Conservation (phyloP, 768 basidiomycete genomes). For the Russula sp. region DNA sequence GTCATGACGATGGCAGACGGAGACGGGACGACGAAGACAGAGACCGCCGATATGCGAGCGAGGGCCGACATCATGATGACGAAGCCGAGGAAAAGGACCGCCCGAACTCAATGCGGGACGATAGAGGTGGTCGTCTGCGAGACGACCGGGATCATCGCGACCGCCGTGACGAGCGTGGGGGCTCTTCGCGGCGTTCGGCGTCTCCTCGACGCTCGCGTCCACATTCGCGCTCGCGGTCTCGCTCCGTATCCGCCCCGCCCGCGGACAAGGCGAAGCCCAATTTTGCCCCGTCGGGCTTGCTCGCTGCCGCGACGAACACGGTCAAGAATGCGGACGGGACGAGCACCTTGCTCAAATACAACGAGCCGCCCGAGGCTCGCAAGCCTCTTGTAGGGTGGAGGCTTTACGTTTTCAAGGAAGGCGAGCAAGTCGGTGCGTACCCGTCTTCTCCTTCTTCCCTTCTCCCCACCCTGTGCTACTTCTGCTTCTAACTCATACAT, state of each 20-base stretch:
- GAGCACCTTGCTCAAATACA: constrained; percentile 86
- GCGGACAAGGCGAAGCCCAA: constrained; percentile 78
- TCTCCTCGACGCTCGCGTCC: constrained; percentile 39
- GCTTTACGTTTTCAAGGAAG: constrained; percentile 95
- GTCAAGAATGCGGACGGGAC: constrained; percentile 69
- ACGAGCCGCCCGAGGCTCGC: constrained; percentile 96
- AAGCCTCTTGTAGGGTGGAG: constrained; percentile 89
- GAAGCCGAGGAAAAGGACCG: constrained; percentile 34
- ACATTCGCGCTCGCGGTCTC: constrained; percentile 25
- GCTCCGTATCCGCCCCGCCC: constrained; percentile 38
- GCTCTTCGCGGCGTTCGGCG: constrained; percentile 46
- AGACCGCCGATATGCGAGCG: constrained; percentile 21
- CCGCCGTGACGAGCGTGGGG: constrained; percentile 28
- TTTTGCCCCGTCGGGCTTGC: constrained; percentile 78
- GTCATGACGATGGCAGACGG: constrained; percentile 17
- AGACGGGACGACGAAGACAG: constrained; percentile 25
- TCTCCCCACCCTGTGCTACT: background rate
- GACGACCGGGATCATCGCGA: constrained; percentile 37
- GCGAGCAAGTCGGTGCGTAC: constrained; percentile 79
- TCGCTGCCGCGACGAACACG: constrained; percentile 95
- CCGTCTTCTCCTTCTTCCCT: background rate
- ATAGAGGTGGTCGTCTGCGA: constrained; percentile 30
- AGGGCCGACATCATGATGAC: constrained; percentile 16
- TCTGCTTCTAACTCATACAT: background rate
- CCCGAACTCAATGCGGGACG: constrained; percentile 37